Base-by-base conservation (phyloP, 2,329 filamentous ascomycete species). In the Trichophyton schoenleinii region DNA sequence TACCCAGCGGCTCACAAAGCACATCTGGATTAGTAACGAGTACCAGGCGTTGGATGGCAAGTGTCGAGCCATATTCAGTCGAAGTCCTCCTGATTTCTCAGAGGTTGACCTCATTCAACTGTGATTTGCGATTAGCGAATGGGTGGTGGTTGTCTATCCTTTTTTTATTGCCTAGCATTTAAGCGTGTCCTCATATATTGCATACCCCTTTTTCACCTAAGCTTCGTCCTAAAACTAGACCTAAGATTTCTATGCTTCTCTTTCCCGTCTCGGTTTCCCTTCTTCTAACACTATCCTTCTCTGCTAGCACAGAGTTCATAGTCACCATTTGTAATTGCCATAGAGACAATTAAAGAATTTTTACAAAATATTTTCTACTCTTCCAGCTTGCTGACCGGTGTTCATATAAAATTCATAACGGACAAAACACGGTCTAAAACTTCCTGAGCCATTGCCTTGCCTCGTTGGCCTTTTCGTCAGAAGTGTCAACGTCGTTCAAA, bases 1-100 rank as follows among this genome's bases (percentile, higher is more conserved):
- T 41, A 96, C 91, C 5, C 81, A 86, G 65, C 79, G 81, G 57
- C 88, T 91, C 71, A 92, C 87, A 70, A 83, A 88, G 63, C 79
- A 80, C 66, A 87, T 97, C 59, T 96, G 91, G 88, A 91, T 97
- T 70, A 95, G 89, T 68, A 96, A 96, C 72, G 88, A 95, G 71
- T 91, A 91, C 62, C 91, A 92, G 20, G 88, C 89, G 8, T 78
- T 97, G 67, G 90, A 96, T 76, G 87, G 85, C 61, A 91, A 90
- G 72, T 84, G 84, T 34, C 84, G 87, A 18, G 90, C 95, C 3
- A 83, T 95, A 42, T 96, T 94, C 73, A 87, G 87, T 65, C 84
- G 84, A 64, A 88, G 90, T 63, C 91, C 91, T 15, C 91, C 91
- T 0, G 91, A 96, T 74, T 95, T 95, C 71, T 91, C 87, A 0